phyloP scores from a whole-genome alignment of 805 yeast species.

The Lachancea mirantina region DNA sequence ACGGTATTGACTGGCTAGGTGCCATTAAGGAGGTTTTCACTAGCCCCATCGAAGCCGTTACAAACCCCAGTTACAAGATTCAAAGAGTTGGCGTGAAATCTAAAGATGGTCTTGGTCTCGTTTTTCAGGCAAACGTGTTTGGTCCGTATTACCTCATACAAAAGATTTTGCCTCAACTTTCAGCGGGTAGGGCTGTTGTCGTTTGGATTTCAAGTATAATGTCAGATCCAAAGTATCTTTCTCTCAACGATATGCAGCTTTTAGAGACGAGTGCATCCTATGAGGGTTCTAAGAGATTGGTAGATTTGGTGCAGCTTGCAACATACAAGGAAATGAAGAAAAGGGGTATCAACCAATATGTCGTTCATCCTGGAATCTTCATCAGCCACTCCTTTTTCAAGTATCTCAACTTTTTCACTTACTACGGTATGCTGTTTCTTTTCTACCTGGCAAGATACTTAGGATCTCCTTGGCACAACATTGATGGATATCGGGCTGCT shows the following conservation, averaged over 20 bases:
- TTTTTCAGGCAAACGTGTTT: constrained; percentile 94
- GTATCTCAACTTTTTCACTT: constrained; percentile 70
- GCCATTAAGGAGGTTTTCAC: constrained; percentile 62
- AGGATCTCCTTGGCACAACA: constrained; percentile 87
- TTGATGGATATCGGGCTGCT: constrained; percentile 84
- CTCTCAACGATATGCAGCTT: constrained; percentile 69
- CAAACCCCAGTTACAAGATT: constrained; percentile 77
- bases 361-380: constrained; percentile 92
- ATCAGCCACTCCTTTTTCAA: constrained; percentile 73
- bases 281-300: constrained; percentile 84
- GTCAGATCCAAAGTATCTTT: constrained; percentile 67
- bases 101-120: constrained; percentile 72
- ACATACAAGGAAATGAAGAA: constrained; percentile 47
- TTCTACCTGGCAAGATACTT: constrained; percentile 74
- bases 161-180: constrained; percentile 49
- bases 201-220: constrained; percentile 84
- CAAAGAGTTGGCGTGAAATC: constrained; percentile 75
- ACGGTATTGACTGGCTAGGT: constrained; percentile 78
- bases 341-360: constrained; percentile 59
- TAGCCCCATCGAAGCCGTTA: constrained; percentile 75
- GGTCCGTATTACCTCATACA: constrained; percentile 86
- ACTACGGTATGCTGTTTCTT: constrained; percentile 75
- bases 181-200: constrained; percentile 51
- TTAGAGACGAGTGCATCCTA: constrained; percentile 60
- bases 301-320: constrained; percentile 76